Percentiles rank a stretch among this genome's conserved stretches.
Evolutionary conservation across 106 monocot species (phyloP).

Genomic region (Allium cepa): DNA sequence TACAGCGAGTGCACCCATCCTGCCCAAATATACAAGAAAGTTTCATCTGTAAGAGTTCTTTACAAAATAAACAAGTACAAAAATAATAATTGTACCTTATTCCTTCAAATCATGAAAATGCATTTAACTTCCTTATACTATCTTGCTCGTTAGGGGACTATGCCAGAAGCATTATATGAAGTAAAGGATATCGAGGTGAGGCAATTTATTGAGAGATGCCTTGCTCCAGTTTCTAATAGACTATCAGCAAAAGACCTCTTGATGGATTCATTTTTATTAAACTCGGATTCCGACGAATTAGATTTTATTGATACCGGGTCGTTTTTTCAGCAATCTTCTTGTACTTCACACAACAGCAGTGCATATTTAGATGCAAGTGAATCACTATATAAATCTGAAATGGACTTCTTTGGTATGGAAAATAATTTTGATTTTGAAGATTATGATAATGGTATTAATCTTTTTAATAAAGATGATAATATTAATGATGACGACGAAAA

Average conservation of each 20-base stretch:
- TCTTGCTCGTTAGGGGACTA: constrained; percentile 25
- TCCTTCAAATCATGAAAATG: background rate
- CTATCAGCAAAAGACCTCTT: constrained; percentile 43
- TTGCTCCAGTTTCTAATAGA: constrained; percentile 30
- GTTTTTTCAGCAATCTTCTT: constrained; percentile 24
- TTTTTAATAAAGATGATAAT: constrained; percentile 17
- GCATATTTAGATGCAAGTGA: constrained; percentile 12
- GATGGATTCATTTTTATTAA: constrained; percentile 51
- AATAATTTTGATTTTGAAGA: constrained; percentile 5
- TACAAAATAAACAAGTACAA: background rate
- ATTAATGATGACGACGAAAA: constrained; percentile 7
- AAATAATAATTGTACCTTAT: background rate
- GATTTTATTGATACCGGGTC: constrained; percentile 8
- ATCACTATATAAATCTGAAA: constrained; percentile 3
- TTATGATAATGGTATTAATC: background rate
- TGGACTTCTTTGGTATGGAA: constrained; percentile 27
- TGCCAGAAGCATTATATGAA: constrained; percentile 40
- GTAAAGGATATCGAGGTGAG: constrained; percentile 44
- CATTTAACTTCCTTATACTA: too few relatives aligned
- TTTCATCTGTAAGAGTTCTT: constrained; percentile 24
- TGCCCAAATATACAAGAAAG: constrained; percentile 63
- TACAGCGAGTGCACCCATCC: constrained; percentile 52
- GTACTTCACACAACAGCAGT: constrained; percentile 4
- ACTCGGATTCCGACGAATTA: constrained; percentile 3
- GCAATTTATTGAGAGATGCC: constrained; percentile 54